These are phyloP conservation scores for Vanilla planifolia DNA, from an alignment of 106 monocot species.

Conservation along the genomic window DNA sequence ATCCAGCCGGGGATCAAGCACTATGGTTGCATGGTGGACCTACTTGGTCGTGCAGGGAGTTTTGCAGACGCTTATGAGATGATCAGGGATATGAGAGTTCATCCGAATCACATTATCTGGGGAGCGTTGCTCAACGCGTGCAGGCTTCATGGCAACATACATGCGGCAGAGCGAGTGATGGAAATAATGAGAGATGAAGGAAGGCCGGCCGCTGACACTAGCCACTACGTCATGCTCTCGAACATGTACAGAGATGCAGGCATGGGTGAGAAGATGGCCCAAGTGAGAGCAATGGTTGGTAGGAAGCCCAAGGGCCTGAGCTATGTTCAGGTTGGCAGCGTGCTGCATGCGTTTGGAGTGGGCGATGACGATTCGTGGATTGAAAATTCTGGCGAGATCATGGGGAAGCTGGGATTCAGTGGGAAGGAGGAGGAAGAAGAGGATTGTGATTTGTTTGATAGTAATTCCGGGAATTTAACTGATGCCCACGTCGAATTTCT, in stretches of 20 bases:
- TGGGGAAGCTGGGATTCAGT: constrained; percentile 28
- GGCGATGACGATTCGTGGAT: constrained; percentile 34
- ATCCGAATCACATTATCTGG: constrained; percentile 14
- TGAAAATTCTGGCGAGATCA: constrained; percentile 43
- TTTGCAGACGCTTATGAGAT: constrained; percentile 19
- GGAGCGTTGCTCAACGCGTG: constrained; percentile 19
- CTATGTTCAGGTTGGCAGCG: constrained; percentile 29
- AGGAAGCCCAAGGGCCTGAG: constrained; percentile 53
- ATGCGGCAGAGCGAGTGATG: constrained; percentile 28
- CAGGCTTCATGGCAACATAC: constrained; percentile 8
- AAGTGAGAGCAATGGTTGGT: constrained; percentile 32
- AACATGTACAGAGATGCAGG: constrained; percentile 42
- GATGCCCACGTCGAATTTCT: too few relatives aligned
- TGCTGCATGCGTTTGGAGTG: constrained; percentile 29
- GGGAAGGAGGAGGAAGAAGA: constrained; percentile 43
- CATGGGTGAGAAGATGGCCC: constrained; percentile 26
- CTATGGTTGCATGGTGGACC: constrained; percentile 27
- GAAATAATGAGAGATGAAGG: constrained; percentile 29
- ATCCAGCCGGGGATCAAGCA: constrained; percentile 16
- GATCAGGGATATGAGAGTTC: background rate
- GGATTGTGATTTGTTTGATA: too few relatives aligned
- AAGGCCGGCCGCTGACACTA: constrained; percentile 28
- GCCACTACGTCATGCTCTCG: constrained; percentile 38
- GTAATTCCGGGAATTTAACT: too few relatives aligned
- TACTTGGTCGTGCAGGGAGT: constrained; percentile 11